phyloP scores from a whole-genome alignment of 73 alveolate genomes.

The Symbiodinium natans region DNA sequence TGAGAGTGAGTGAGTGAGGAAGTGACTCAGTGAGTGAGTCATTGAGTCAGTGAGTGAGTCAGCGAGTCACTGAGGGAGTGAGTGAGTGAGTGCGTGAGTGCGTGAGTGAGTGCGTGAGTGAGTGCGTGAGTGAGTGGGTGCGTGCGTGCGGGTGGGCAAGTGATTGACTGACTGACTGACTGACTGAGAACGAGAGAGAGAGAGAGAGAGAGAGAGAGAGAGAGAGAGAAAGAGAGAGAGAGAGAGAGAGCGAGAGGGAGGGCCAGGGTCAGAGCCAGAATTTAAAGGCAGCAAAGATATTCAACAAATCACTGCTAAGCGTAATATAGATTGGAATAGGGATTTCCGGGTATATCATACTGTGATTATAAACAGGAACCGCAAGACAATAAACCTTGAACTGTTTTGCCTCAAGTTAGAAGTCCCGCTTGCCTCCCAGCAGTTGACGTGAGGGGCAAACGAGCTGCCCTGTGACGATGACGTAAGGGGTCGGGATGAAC shows the following conservation, averaged over 20 bases:
- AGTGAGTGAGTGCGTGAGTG: background rate
- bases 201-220: too few species aligned
- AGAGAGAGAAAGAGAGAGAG: too few species aligned
- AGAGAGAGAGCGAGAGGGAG: too few species aligned
- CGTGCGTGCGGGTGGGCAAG: too few species aligned
- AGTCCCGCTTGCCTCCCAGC: background rate
- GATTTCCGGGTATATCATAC: too few species aligned
- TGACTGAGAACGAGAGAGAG: background rate
- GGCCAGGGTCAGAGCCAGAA: background rate
- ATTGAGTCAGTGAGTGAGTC: background rate
- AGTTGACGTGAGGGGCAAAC: slow-evolving; percentile 4
- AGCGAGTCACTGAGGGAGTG: background rate
- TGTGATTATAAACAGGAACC: too few species aligned
- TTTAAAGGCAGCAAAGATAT: background rate
- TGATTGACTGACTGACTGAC: too few species aligned
- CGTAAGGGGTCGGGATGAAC: slow-evolving; percentile 62
- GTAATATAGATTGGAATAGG: too few species aligned
- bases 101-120: background rate
- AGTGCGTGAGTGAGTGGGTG: too few species aligned
- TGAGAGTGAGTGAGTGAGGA: background rate
- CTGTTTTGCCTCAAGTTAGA: too few species aligned
- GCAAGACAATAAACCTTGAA: too few species aligned
- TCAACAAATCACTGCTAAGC: background rate
- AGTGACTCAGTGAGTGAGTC: background rate
- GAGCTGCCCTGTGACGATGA: slow-evolving; percentile 42